Conservation (phyloP, 495 filamentous ascomycete species). For the Aspergillus coremiiformis region DNA sequence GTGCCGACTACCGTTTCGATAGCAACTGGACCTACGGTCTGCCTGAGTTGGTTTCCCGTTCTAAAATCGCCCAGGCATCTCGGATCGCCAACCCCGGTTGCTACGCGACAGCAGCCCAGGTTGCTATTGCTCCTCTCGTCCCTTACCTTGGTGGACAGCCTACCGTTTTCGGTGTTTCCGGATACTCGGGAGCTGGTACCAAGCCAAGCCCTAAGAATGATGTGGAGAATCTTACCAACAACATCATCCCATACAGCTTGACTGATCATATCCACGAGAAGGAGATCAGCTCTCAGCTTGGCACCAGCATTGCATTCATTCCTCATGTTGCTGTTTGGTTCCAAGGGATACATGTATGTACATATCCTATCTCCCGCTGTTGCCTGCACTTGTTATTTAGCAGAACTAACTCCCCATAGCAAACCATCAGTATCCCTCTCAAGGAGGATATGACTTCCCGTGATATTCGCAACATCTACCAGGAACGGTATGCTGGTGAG, state of each 20-base stretch:
- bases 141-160: constrained; percentile 72
- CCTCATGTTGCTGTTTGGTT: constrained; percentile 97
- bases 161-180: constrained; percentile 86
- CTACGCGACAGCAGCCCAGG: constrained; percentile 93
- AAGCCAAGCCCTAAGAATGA: constrained; percentile 97
- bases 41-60: constrained; percentile 74
- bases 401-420: constrained; percentile 33
- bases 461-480: constrained; percentile 90
- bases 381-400: background rate
- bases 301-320: constrained; percentile 73
- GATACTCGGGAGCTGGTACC: constrained; percentile 93
- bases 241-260: constrained; percentile 87
- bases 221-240: constrained; percentile 75
- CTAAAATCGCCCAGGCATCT: constrained; percentile 71
- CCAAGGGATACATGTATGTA: constrained; percentile 72
- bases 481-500: constrained; percentile 93
- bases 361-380: background rate
- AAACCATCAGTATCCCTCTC: constrained; percentile 85
- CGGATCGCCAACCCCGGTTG: constrained; percentile 93
- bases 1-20: constrained; percentile 93
- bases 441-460: constrained; percentile 76
- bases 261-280: constrained; percentile 95
- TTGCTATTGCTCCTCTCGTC: constrained; percentile 80
- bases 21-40: constrained; percentile 90
- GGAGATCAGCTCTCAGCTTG: constrained; percentile 77